Evolutionary conservation across 2,329 filamentous ascomycete genomes (phyloP), one percentile per base, ranked within the genome.

Genomic region (Grosmannia penicillata): DNA sequence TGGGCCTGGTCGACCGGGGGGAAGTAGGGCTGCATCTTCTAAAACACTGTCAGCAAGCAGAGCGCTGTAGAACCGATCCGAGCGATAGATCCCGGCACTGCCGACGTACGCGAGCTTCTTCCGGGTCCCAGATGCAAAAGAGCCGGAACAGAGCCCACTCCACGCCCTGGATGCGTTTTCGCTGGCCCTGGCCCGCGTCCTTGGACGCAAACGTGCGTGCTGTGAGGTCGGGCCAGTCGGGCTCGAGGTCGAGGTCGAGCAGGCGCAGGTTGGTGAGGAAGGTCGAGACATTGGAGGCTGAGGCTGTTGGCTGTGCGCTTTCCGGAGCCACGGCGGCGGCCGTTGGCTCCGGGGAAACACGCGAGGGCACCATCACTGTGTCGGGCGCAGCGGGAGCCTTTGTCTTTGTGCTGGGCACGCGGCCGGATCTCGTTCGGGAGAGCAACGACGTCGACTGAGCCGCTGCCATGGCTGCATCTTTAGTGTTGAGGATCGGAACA

Each of bases 91-190:
- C 19, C 15, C 14, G 3, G 28, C 8, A 22, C 19, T 19, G n/a
- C n/a, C 18, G 6, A 33, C 37, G 3, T 34, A 85, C 83, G 45
- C 72, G 70, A 15, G 86, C 73, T 49, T 83, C 80, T 10, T 79
- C 72, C 0, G 74, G 71, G 52, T 95, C 82, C 80, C 85, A 95
- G 4, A 93, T 61, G 27, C 71, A 67, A 56, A 94, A 94, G 13
- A 98, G 69, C 37, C 83, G 78, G 56, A 82, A 94, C n/a, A 96
- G 63, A 1, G 80, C 75, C 85, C 89, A 96, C 62, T 98, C 91
- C 27, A 87, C 75, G 43, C 75, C 75, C 49, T 82, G 76, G 27
- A 93, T 77, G 38, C 89, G 75, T 56, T 79, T 80, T 59, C 89
- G 91, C 56, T 89, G 81, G 38, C 82, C 82, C 45, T 79, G 76